These are phyloP conservation scores for Eucalyptus caleyi DNA, from an alignment of 345 rosid genomes.

Conservation along the genomic window DNA sequence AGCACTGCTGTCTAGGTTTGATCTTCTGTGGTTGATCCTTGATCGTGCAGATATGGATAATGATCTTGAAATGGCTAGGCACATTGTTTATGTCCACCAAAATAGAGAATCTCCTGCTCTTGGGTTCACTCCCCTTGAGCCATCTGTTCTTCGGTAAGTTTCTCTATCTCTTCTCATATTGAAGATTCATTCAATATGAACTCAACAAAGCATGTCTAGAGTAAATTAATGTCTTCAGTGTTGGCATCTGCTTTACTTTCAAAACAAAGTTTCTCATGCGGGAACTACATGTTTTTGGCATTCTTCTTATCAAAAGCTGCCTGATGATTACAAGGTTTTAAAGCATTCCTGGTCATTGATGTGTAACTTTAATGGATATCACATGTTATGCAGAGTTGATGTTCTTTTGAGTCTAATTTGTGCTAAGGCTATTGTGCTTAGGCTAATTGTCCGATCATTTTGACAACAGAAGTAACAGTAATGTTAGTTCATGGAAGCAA, in stretches of 20 bases:
- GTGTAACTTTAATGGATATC: neutral
- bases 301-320: neutral
- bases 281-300: neutral
- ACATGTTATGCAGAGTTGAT: neutral
- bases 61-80: conserved; percentile 95
- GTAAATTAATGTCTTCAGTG: neutral
- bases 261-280: neutral
- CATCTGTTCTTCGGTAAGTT: conserved; percentile 70
- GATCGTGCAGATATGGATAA: conserved; percentile 97
- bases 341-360: neutral
- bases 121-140: conserved; percentile 86
- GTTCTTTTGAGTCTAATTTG: neutral
- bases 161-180: neutral
- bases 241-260: neutral
- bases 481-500: neutral
- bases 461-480: neutral
- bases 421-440: neutral
- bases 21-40: conserved; percentile 89
- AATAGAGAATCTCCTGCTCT: conserved; percentile 84
- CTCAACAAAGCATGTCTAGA: neutral
- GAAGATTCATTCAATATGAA: neutral
- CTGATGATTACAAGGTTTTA: neutral
- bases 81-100: conserved; percentile 88
- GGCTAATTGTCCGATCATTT: neutral
- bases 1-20: conserved; percentile 91